Evolutionary conservation across 169 alveolate species (phyloP).

Genomic region (Cryptosporidium ubiquitum): DNA sequence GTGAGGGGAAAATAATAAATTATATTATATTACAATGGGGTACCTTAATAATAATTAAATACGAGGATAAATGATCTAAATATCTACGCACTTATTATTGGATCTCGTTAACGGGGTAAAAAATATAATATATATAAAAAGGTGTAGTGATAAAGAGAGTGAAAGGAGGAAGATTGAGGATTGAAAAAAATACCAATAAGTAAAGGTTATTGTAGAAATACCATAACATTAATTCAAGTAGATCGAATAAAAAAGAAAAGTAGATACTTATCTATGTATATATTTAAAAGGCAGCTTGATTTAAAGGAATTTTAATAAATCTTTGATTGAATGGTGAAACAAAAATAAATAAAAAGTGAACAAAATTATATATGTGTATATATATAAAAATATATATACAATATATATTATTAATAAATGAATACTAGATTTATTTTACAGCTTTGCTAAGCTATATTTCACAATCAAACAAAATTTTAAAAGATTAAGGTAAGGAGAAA

Average conservation of each 20-base stretch:
- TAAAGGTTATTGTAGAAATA: background rate
- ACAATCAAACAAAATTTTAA: background rate
- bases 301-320: background rate
- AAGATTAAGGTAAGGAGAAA: background rate
- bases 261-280: background rate
- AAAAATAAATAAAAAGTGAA: background rate
- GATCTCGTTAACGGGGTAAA: conserved; percentile 71
- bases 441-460: background rate
- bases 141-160: background rate
- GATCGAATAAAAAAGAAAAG: background rate
- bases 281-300: background rate
- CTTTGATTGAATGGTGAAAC: background rate
- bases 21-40: background rate
- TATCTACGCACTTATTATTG: conserved; percentile 36
- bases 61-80: conserved; percentile 61
- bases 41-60: background rate
- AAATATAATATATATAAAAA: background rate
- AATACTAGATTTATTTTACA: background rate
- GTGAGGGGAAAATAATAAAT: conserved; percentile 5
- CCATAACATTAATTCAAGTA: background rate
- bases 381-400: background rate
- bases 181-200: background rate
- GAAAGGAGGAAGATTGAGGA: conserved; percentile 8
- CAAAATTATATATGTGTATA: background rate
- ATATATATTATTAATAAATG: background rate